These are phyloP conservation scores for Lachnellula cervina DNA, from an alignment of 2,329 filamentous ascomycete genomes.

Conservation along the genomic window DNA sequence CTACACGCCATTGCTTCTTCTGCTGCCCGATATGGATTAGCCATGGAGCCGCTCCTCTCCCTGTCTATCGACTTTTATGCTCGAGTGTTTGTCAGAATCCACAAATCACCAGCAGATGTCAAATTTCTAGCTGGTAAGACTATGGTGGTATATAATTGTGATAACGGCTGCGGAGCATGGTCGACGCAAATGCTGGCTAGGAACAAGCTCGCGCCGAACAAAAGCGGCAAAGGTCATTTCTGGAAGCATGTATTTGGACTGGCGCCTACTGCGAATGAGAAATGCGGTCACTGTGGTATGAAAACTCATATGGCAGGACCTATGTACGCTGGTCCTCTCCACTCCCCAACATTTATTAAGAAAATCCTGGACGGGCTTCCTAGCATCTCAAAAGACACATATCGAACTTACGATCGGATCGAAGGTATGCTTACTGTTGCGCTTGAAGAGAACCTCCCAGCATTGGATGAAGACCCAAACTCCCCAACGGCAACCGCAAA, in stretches of 20 bases:
- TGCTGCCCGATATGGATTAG: constrained; percentile 78
- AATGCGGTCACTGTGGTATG: constrained; percentile 78
- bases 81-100: constrained; percentile 79
- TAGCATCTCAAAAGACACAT: constrained; percentile 60
- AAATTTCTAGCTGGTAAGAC: constrained; percentile 88
- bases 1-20: constrained; percentile 75
- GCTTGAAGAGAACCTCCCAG: constrained; percentile 59
- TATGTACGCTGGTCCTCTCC: constrained; percentile 90
- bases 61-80: constrained; percentile 96
- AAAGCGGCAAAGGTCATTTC: constrained; percentile 62
- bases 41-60: constrained; percentile 86
- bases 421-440: constrained; percentile 90
- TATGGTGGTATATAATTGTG: constrained; percentile 90
- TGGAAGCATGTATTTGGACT: constrained; percentile 76
- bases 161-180: constrained; percentile 88
- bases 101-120: constrained; percentile 75
- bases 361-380: constrained; percentile 71
- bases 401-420: constrained; percentile 75
- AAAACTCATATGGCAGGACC: constrained; percentile 87
- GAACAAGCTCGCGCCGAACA: constrained; percentile 62
- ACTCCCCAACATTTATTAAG: constrained; percentile 78
- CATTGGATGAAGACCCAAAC: constrained; percentile 15
- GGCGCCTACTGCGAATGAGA: constrained; percentile 60
- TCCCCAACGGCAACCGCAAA: constrained; percentile 36
- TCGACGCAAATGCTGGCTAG: constrained; percentile 72